These are phyloP conservation scores for Ramaria rubella DNA, from an alignment of 768 basidiomycete genomes.

Conservation along the genomic window DNA sequence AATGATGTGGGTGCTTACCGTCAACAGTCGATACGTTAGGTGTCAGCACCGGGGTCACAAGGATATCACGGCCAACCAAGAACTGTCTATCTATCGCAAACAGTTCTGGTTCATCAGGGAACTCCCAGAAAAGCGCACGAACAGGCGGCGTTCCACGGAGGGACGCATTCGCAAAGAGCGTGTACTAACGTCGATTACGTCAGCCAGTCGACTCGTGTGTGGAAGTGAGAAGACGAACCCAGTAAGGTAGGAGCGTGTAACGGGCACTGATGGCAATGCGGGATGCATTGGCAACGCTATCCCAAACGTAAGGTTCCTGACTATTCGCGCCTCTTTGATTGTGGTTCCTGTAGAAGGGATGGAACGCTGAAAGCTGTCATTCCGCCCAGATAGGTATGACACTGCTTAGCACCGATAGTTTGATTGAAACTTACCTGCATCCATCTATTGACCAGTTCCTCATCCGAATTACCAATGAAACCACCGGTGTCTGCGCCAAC, in stretches of 20 bases:
- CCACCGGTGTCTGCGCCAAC: slow-evolving; percentile 77
- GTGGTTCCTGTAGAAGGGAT: slow-evolving; percentile 80
- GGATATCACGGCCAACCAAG: slow-evolving; percentile 60
- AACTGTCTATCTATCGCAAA: slow-evolving; percentile 63
- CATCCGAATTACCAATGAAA: slow-evolving; percentile 62
- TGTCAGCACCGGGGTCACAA: slow-evolving; percentile 68
- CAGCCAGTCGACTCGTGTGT: neutral
- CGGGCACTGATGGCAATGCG: slow-evolving; percentile 64
- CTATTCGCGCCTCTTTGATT: slow-evolving; percentile 56
- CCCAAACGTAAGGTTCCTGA: slow-evolving; percentile 82
- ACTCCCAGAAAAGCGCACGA: slow-evolving; percentile 72
- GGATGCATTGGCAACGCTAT: slow-evolving; percentile 68
- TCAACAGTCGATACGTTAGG: slow-evolving; percentile 64
- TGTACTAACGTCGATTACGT: slow-evolving; percentile 40
- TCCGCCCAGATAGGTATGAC: neutral
- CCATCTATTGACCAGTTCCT: slow-evolving; percentile 83
- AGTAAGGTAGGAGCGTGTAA: slow-evolving; percentile 71
- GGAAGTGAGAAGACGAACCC: slow-evolving; percentile 40
- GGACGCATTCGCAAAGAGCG: slow-evolving; percentile 66
- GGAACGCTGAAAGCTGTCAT: slow-evolving; percentile 58
- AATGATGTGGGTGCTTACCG: slow-evolving; percentile 34
- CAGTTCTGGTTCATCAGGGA: slow-evolving; percentile 61
- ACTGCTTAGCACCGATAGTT: too few relatives aligned
- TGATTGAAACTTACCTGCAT: slow-evolving; percentile 63
- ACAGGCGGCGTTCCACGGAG: slow-evolving; percentile 60